Evolutionary conservation across 140 eudicot genomes (phyloP), one percentile per base, ranked within the genome.

Genomic region (Senecio squalidus): DNA sequence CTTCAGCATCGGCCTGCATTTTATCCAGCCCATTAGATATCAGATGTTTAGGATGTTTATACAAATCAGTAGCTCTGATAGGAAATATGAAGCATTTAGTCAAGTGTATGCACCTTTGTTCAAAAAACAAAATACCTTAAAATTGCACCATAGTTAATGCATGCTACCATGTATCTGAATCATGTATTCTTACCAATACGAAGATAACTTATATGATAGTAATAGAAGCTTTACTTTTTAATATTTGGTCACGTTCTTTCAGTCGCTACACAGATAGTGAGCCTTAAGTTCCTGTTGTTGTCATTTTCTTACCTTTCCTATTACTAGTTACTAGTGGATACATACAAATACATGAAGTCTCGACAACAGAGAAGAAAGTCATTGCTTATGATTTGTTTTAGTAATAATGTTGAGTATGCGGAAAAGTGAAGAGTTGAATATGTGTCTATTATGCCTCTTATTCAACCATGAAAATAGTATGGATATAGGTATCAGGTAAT

Each of bases 1-100:
- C 88, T 31, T 85, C 52, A 62, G 84, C 71, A 53, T n/a, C n/a
- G n/a, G 85, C 87, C 96, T 88, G 91, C 85, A 79, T 54, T 26
- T 62, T 38, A 48, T 65, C 64, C 54, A 27, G 62, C 47, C 49
- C 34, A 51, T 71, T 58, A 79, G 50, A 74, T 27, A 15, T 29
- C 36, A 64, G 9, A 55, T 36, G 71, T 68, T 61, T 60, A 31
- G 24, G 39, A 30, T 43, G 33, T 30, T 66, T 20, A 45, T 51
- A 53, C 24, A 66, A 66, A 58, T 36, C 18, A 2, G 22, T 40
- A 57, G 23, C 62, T 66, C 48, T 30, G 23, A 28, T n/a, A 24
- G 36, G 28, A 16, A 58, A 49, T 50, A 50, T 47, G 44, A 21
- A 70, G 29, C 49, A 48, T 21, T 39, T 38, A 46, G 33, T 64